Percentiles rank a stretch among this genome's conserved stretches.
Evolutionary conservation across 208 protist species (phyloP).

Genomic region (Strigomonas oncopelti): DNA sequence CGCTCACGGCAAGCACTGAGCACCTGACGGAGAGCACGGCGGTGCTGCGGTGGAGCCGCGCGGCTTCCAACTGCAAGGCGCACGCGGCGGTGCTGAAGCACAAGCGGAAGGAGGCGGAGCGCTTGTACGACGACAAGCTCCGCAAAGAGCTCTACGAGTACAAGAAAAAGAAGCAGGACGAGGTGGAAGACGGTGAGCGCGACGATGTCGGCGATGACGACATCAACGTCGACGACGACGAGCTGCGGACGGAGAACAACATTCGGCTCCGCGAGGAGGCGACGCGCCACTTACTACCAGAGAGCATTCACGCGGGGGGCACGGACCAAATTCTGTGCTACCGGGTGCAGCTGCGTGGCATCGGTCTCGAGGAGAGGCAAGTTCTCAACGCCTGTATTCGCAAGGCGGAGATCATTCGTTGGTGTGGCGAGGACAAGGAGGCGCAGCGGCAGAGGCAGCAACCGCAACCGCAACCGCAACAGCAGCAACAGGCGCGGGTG

Average conservation of each 20-base stretch:
- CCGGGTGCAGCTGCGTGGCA: background rate
- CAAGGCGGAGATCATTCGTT: background rate
- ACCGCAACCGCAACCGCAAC: background rate
- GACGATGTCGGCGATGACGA: constrained; percentile 26
- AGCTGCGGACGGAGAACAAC: constrained; percentile 70
- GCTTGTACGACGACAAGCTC: constrained; percentile 71
- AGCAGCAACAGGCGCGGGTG: background rate
- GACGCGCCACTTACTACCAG: constrained; percentile 56
- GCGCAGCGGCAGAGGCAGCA: background rate
- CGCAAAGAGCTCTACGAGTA: constrained; percentile 78
- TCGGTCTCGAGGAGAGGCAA: background rate
- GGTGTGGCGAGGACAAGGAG: background rate
- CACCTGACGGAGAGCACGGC: constrained; percentile 74
- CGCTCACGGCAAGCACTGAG: constrained; percentile 48
- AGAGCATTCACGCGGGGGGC: constrained; percentile 66
- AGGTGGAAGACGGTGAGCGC: constrained; percentile 54
- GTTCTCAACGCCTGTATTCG: background rate
- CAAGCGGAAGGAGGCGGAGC: constrained; percentile 49
- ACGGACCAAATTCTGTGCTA: constrained; percentile 54
- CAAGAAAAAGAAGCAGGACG: constrained; percentile 75
- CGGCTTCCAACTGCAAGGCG: constrained; percentile 34
- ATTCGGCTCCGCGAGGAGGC: constrained; percentile 60
- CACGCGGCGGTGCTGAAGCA: constrained; percentile 51
- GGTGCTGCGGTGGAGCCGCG: constrained; percentile 61
- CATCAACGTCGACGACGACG: constrained; percentile 33